Evolutionary conservation across 192 early-diverging fungal genomes (phyloP), one percentile per base, ranked within the genome.

Genomic region (Linnemannia elongata): DNA sequence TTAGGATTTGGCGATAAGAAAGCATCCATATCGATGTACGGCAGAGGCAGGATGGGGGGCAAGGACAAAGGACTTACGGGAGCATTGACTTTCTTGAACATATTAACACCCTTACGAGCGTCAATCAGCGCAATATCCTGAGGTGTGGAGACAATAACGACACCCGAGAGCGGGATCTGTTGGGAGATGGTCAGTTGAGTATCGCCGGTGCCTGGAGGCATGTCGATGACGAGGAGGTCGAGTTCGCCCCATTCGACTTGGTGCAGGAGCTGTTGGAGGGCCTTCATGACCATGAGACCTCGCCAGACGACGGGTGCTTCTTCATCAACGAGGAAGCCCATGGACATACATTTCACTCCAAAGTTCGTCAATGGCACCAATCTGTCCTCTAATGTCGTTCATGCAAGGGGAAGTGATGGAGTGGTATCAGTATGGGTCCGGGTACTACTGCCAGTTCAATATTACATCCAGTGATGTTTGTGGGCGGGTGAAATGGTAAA

Each of bases 251-350:
- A 98, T 17, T 96, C 92, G 44, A 97, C 96, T 82, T 97, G 93
- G 81, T 95, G 92, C 74, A 98, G 76, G 44, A 98, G 89, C 81
- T 97, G 96, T 77, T 98, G 94, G 44, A 98, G 79, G 1, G 96
- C 96, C 83, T 98, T 98, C 96, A 97, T 98, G 5, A 97, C 96
- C 97, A 98, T 97, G 80, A 98, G 87, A 10, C 97, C 97, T 68
- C 97, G 90, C 97, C 97, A 98, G 12, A 96, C 97, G 6, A 98
- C 92, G 20, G 96, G 91, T 1, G 90, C 92, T 20, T 94, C 93
- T 80, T 95, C 90, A 13, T 88, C 92, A 6, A 97, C 91, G 71
- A 98, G 80, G 82, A 97, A 98, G 27, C 97, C 97, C 93, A 97
- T 97, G 0, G 95, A 96, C 96, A 98, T 98, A 75, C 94, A 94